These are phyloP conservation scores for Trichocomaceae sp. DNA, from an alignment of 2,329 filamentous ascomycete genomes.

Conservation along the genomic window DNA sequence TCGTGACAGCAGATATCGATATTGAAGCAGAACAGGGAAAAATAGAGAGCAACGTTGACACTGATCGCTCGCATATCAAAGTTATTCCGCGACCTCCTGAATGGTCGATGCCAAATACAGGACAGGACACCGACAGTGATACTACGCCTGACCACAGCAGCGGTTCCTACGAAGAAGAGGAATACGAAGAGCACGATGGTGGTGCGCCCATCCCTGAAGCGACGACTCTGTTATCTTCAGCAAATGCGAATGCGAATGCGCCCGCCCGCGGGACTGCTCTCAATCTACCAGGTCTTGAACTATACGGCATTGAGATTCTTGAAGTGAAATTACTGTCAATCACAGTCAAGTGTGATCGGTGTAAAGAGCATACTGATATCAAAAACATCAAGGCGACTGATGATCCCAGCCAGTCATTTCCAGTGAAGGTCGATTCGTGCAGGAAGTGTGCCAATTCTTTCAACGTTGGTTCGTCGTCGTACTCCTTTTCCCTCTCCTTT, in stretches of 20 bases:
- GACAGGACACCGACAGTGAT: conserved; percentile 30
- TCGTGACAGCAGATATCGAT: not conserved
- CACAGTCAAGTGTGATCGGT: conserved; percentile 70
- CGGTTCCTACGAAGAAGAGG: conserved; percentile 39
- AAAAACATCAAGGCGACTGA: conserved; percentile 55
- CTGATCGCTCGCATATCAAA: conserved; percentile 58
- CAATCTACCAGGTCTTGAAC: conserved; percentile 69
- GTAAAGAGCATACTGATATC: conserved; percentile 66
- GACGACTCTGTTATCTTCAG: conserved; percentile 15
- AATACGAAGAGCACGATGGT: conserved; percentile 40
- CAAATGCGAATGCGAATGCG: conserved; percentile 37
- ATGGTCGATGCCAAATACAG: conserved; percentile 48
- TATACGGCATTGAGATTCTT: conserved; percentile 70
- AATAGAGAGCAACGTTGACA: not conserved
- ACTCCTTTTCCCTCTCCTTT: not conserved
- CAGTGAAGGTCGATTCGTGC: conserved; percentile 44
- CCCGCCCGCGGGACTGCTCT: conserved; percentile 66
- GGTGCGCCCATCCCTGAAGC: conserved; percentile 27
- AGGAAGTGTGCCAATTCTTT: conserved; percentile 50
- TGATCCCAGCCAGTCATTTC: conserved; percentile 32
- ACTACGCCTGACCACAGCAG: conserved; percentile 12
- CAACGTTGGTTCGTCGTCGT: conserved; percentile 34
- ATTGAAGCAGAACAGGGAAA: not conserved
- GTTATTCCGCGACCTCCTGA: conserved; percentile 71
- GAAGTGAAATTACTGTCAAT: conserved; percentile 62